These are phyloP conservation scores for Carex kokanica DNA, from an alignment of 176 grass and related monocot species.

Conservation along the genomic window DNA sequence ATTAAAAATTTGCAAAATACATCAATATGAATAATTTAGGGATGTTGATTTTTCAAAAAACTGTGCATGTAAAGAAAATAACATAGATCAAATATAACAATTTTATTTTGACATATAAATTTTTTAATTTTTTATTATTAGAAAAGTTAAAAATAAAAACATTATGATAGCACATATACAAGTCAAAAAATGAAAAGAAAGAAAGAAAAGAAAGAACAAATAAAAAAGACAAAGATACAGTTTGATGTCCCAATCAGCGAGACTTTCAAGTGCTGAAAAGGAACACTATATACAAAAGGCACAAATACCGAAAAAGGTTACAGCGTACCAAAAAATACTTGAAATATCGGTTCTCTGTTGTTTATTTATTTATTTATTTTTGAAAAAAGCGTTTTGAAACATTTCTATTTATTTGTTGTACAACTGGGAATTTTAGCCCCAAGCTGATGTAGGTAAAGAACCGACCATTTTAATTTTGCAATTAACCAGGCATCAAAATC, in stretches of 20 bases:
- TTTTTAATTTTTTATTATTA: too few relatives aligned
- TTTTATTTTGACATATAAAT: too few relatives aligned
- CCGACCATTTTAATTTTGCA: not conserved
- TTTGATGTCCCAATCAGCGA: not conserved
- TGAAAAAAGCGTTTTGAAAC: not conserved
- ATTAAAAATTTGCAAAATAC: too few relatives aligned
- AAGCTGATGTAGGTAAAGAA: not conserved
- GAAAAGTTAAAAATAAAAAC: too few relatives aligned
- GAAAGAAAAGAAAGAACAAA: not conserved
- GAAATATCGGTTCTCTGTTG: not conserved
- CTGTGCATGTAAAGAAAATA: too few relatives aligned
- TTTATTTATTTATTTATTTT: not conserved
- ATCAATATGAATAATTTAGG: too few relatives aligned
- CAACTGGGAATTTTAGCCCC: not conserved
- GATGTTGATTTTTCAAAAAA: too few relatives aligned
- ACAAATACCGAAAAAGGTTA: not conserved
- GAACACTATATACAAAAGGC: not conserved
- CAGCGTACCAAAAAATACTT: not conserved
- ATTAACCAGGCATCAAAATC: slow-evolving; percentile 8
- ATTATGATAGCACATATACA: too few relatives aligned
- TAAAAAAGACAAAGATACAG: not conserved
- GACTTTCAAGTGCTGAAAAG: not conserved
- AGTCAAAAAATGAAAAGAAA: not conserved
- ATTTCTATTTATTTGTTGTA: not conserved
- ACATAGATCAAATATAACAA: too few relatives aligned